These are phyloP conservation scores for Melaleuca alternifolia DNA, from an alignment of 345 rosid genomes.

Conservation along the genomic window DNA sequence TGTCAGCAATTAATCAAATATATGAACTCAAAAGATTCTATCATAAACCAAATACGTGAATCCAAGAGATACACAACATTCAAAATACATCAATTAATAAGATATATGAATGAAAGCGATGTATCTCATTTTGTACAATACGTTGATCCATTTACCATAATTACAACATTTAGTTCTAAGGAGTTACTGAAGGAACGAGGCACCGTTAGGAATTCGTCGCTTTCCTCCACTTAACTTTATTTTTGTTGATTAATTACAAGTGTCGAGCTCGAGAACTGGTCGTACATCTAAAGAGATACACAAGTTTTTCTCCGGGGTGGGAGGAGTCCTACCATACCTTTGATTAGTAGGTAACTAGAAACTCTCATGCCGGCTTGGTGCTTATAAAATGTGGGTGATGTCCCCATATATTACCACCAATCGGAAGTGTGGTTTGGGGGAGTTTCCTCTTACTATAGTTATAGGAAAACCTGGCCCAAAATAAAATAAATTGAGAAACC, in stretches of 20 bases:
- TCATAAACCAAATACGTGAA: no score
- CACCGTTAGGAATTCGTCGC: background rate
- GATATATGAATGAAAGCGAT: no score
- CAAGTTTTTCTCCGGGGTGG: no score
- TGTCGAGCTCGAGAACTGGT: background rate
- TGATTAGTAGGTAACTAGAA: background rate
- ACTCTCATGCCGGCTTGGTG: background rate
- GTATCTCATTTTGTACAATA: no score
- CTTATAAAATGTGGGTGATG: background rate
- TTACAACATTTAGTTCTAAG: background rate
- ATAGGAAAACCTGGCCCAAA: background rate
- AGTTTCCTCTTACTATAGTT: background rate
- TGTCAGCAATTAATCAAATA: no score
- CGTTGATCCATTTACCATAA: no score
- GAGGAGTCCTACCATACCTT: background rate
- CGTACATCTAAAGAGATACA: background rate
- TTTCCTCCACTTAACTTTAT: background rate
- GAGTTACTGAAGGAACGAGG: background rate
- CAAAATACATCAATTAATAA: no score
- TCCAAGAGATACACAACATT: no score
- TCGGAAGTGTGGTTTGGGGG: background rate
- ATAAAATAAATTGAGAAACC: no score
- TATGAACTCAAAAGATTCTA: no score
- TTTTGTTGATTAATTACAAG: no score
- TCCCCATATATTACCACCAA: background rate